Conservation (phyloP, 2,329 filamentous ascomycete genomes). For the Dactylellina parvicollis region DNA sequence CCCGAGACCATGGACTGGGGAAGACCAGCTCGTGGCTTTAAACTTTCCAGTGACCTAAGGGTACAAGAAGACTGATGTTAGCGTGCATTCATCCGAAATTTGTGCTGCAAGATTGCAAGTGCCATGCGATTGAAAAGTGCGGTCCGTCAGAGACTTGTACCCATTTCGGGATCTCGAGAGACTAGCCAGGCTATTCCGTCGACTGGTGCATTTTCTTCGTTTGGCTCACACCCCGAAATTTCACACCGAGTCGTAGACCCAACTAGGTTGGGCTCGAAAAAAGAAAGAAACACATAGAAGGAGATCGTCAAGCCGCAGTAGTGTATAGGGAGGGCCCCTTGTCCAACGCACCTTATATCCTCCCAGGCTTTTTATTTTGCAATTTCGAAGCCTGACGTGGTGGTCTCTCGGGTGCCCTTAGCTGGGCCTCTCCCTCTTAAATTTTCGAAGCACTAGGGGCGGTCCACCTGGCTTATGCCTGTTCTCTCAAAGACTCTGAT, state of each 20-base stretch:
- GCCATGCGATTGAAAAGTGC: slow-evolving; percentile 50
- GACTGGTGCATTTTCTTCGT: slow-evolving; percentile 38
- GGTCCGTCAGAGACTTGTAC: slow-evolving; percentile 53
- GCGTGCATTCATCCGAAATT: slow-evolving; percentile 54
- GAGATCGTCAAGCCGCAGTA: slow-evolving; percentile 54
- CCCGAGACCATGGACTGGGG: slow-evolving; percentile 49
- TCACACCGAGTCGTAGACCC: slow-evolving; percentile 39
- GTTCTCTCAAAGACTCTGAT: slow-evolving; percentile 47
- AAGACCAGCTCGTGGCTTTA: slow-evolving; percentile 42
- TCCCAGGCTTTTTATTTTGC: slow-evolving; percentile 54
- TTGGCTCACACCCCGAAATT: slow-evolving; percentile 37
- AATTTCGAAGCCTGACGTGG: slow-evolving; percentile 55
- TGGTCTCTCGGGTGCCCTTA: slow-evolving; percentile 53
- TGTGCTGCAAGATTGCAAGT: slow-evolving; percentile 53
- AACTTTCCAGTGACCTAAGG: slow-evolving; percentile 37
- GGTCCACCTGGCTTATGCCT: slow-evolving; percentile 54
- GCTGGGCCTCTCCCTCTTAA: slow-evolving; percentile 49
- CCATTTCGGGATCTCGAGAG: slow-evolving; percentile 46
- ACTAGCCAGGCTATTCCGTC: slow-evolving; percentile 40
- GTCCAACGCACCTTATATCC: slow-evolving; percentile 54
- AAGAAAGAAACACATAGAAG: slow-evolving; percentile 46
- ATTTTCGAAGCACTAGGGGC: slow-evolving; percentile 53
- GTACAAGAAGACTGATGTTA: slow-evolving; percentile 39
- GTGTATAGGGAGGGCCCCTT: slow-evolving; percentile 52
- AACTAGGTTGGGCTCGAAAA: slow-evolving; percentile 27